Percentiles rank a stretch among this genome's conserved stretches.
Conservation (phyloP, 805 yeast species). For the Schizosaccharomyces pombe region DNA sequence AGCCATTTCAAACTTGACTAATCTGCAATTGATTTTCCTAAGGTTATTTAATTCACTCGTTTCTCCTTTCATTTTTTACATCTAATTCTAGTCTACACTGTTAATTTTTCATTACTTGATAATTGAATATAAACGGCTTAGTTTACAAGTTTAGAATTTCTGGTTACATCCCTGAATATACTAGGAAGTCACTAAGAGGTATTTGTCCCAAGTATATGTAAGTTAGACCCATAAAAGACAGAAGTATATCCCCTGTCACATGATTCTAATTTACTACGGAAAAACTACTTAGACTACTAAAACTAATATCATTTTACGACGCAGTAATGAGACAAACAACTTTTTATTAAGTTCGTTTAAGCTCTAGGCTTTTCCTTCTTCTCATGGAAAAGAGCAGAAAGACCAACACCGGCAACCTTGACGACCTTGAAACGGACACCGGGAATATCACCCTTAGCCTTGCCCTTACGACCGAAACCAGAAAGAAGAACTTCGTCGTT, state of each 20-base stretch:
- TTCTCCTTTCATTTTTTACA: background rate
- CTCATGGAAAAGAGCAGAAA: slow-evolving; percentile 99
- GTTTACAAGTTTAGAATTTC: too few relatives aligned
- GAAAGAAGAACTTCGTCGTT: slow-evolving; percentile 98
- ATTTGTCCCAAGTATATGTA: too few relatives aligned
- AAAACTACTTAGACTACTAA: too few relatives aligned
- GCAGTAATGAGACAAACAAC: background rate
- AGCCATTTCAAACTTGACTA: background rate
- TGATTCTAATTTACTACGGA: too few relatives aligned
- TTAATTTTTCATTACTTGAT: too few relatives aligned
- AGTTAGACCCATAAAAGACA: too few relatives aligned
- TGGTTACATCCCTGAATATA: too few relatives aligned
- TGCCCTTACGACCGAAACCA: slow-evolving; percentile 99
- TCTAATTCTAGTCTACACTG: too few relatives aligned
- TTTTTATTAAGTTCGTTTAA: background rate
- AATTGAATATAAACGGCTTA: too few relatives aligned
- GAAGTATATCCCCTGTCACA: too few relatives aligned
- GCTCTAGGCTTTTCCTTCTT: slow-evolving; percentile 63
- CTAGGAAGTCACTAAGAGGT: too few relatives aligned
- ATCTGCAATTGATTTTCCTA: background rate
- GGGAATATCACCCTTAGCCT: slow-evolving; percentile 99
- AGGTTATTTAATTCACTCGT: background rate
- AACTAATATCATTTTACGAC: too few relatives aligned
- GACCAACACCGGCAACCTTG: slow-evolving; percentile 98
- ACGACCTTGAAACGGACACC: slow-evolving; percentile 99